Evolutionary conservation across 2,329 filamentous ascomycete genomes (phyloP).

Genomic region (Alternaria arbusti): DNA sequence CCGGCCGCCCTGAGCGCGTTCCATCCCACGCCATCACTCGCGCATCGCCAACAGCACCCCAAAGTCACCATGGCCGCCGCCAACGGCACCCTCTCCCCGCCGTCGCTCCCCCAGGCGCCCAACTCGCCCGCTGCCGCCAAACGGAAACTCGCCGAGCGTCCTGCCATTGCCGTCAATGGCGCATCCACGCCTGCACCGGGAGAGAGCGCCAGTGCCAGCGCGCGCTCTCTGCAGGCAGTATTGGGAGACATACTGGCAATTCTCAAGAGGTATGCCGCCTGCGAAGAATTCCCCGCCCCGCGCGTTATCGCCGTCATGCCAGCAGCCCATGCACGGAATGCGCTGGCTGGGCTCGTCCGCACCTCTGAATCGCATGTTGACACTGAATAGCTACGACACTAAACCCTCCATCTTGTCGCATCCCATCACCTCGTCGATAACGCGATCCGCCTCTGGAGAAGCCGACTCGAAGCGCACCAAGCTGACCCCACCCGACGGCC

Average conservation of each 20-base stretch:
- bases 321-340: background rate
- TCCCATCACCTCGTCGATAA: slow-evolving; percentile 36
- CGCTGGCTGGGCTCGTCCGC: background rate
- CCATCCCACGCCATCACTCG: slow-evolving; percentile 38
- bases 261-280: slow-evolving; percentile 46
- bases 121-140: slow-evolving; percentile 47
- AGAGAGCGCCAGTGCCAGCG: slow-evolving; percentile 19
- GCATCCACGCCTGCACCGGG: slow-evolving; percentile 30
- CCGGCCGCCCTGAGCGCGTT: slow-evolving; percentile 43
- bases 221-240: slow-evolving; percentile 37
- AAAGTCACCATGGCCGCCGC: slow-evolving; percentile 42
- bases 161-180: slow-evolving; percentile 37
- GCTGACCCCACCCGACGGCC: slow-evolving; percentile 41
- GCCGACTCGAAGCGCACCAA: slow-evolving; percentile 56
- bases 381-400: slow-evolving; percentile 49
- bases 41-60: slow-evolving; percentile 40
- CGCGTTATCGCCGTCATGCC: background rate
- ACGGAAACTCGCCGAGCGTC: slow-evolving; percentile 53
- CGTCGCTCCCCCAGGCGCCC: slow-evolving; percentile 35
- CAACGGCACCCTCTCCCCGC: slow-evolving; percentile 47
- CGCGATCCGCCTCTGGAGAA: slow-evolving; percentile 46
- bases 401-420: slow-evolving; percentile 54
- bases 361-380: slow-evolving; percentile 16
- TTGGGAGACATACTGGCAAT: slow-evolving; percentile 52
- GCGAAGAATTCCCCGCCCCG: background rate